A percentile compares a stretch with the other conserved stretches of the same genome.
Conservation (phyloP, 2,329 filamentous ascomycete species). For the Xylariales sp. region DNA sequence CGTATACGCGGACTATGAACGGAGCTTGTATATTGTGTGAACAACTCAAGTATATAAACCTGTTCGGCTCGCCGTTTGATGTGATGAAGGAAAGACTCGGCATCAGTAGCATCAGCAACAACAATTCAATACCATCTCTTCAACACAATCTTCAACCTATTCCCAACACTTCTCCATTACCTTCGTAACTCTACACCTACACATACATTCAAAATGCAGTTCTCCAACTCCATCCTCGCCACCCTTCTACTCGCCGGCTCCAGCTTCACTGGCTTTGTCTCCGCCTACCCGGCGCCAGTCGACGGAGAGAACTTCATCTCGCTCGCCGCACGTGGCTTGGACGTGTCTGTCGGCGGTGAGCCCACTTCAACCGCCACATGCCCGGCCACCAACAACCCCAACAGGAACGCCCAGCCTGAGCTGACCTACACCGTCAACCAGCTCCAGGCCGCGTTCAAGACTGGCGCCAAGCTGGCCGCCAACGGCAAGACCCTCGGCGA, state of each 20-base stretch:
- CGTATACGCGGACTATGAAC: too few species aligned
- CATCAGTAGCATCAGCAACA: too few species aligned
- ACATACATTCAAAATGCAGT: not conserved
- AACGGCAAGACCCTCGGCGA: not conserved
- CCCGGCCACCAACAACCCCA: not conserved
- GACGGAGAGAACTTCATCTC: not conserved
- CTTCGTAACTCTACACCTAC: too few species aligned
- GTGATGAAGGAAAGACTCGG: too few species aligned
- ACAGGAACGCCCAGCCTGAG: not conserved
- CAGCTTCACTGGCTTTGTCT: not conserved
- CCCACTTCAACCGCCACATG: not conserved
- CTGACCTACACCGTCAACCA: not conserved
- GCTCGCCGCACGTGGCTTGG: not conserved
- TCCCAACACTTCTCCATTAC: too few species aligned
- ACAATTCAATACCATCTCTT: too few species aligned
- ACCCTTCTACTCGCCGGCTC: not conserved
- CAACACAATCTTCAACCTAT: too few species aligned
- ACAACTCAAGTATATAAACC: too few species aligned
- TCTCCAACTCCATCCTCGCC: not conserved
- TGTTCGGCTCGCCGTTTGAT: too few species aligned
- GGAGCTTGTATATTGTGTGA: too few species aligned
- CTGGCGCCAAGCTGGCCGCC: not conserved
- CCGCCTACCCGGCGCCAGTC: not conserved
- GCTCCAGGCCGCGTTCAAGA: not conserved
- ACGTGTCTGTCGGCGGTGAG: not conserved